These are phyloP conservation scores for Symbiodinium pilosum DNA, from an alignment of 73 alveolate species.

Conservation along the genomic window DNA sequence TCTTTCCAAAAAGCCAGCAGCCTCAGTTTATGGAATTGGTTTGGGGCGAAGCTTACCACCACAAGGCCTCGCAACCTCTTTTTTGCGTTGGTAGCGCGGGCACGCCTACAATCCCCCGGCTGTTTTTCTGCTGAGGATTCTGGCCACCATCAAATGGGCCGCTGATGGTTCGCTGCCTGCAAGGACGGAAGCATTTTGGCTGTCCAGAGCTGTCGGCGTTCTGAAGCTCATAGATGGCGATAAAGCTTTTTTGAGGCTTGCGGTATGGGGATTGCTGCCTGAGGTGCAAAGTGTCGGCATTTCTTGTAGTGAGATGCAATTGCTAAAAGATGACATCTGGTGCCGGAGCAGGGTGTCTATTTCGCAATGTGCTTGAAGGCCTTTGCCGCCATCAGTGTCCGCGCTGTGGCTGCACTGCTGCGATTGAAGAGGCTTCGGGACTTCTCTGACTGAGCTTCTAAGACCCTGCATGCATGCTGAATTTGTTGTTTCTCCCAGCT, in stretches of 20 bases:
- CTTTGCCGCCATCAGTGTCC: slow-evolving; percentile 54
- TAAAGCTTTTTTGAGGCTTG: slow-evolving; percentile 5
- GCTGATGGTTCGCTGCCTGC: slow-evolving; percentile 83
- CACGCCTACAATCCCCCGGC: no score
- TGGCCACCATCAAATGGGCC: slow-evolving; percentile 63
- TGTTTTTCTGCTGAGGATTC: no score
- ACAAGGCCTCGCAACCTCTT: no score
- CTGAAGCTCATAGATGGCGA: not conserved
- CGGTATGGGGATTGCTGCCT: slow-evolving; percentile 61
- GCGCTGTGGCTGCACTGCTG: slow-evolving; percentile 36
- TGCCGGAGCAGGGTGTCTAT: no score
- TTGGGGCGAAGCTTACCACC: no score
- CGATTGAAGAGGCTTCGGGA: slow-evolving; percentile 54
- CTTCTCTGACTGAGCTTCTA: no score
- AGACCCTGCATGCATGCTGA: not conserved
- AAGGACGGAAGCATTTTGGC: not conserved
- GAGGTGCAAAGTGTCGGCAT: not conserved
- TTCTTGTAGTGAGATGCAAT: no score
- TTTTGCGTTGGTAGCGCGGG: no score
- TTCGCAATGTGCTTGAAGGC: no score
- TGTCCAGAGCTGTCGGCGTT: not conserved
- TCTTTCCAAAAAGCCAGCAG: no score
- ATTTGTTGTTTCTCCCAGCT: no score
- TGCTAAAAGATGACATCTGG: not conserved
- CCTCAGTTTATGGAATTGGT: no score